phyloP scores from a whole-genome alignment of 1,284 basidiomycete species.

The Gomphus bonarii region DNA sequence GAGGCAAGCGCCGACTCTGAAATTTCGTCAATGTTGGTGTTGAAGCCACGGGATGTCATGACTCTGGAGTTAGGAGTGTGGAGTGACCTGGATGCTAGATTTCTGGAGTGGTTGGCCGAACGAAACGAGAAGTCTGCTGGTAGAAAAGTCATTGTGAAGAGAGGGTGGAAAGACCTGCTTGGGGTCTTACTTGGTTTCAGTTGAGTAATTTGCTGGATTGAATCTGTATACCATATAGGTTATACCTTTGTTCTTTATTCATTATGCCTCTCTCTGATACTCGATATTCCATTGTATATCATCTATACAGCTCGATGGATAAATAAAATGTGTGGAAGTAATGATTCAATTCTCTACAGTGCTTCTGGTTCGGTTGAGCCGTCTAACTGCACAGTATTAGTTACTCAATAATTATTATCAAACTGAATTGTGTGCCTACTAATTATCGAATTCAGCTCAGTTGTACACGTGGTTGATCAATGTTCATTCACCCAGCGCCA shows the following conservation, averaged over 20 bases:
- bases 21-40: slow-evolving; percentile 20
- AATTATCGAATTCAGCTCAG: too few relatives aligned
- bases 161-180: slow-evolving; percentile 41
- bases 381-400: too few relatives aligned
- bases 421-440: too few relatives aligned
- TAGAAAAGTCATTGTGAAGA: slow-evolving; percentile 29
- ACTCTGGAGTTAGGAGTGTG: slow-evolving; percentile 63
- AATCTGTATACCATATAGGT: not conserved
- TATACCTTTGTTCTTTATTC: not conserved
- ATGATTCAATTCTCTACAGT: too few relatives aligned
- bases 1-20: slow-evolving; percentile 17
- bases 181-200: slow-evolving; percentile 34
- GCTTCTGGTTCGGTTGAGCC: too few relatives aligned
- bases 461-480: too few relatives aligned
- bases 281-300: too few relatives aligned
- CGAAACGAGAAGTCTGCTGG: slow-evolving; percentile 44
- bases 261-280: not conserved
- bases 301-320: too few relatives aligned
- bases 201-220: slow-evolving; percentile 7
- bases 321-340: too few relatives aligned
- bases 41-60: slow-evolving; percentile 50
- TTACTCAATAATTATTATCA: too few relatives aligned
- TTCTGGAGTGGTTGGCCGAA: slow-evolving; percentile 62
- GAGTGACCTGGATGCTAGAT: slow-evolving; percentile 54
- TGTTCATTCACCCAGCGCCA: too few relatives aligned